A percentile compares a stretch with the other conserved stretches of the same genome.
Evolutionary conservation across 805 yeast species (phyloP).

Genomic region (Hyphopichia homilentoma): DNA sequence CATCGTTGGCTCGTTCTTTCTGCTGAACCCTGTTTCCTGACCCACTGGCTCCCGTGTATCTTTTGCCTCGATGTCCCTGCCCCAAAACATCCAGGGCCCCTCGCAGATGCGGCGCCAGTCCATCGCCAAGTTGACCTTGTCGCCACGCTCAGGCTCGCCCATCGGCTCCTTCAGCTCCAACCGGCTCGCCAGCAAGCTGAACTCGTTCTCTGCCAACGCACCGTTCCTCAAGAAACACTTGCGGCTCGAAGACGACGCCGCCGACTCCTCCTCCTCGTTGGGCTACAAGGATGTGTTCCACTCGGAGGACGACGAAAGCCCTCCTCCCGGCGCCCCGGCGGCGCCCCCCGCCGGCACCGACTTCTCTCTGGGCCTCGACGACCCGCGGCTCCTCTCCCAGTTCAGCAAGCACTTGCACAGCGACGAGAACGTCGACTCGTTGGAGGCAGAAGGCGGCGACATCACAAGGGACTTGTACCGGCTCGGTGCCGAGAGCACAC

Average conservation of each 20-base stretch:
- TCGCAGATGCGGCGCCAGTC: conserved; percentile 11
- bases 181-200: conserved; percentile 8
- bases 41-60: too few relatives aligned
- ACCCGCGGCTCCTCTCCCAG: conserved; percentile 28
- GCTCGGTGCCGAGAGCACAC: conserved; percentile 11
- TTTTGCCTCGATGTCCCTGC: conserved; percentile 8
- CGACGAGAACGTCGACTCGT: conserved; percentile 21
- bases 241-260: conserved; percentile 8
- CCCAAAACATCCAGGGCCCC: conserved; percentile 3
- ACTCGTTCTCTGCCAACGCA: conserved; percentile 12
- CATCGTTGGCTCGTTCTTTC: too few relatives aligned
- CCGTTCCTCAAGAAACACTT: conserved; percentile 15
- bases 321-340: conserved; percentile 5
- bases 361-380: conserved; percentile 20
- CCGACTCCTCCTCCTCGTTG: conserved; percentile 10
- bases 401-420: conserved; percentile 37
- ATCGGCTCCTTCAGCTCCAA: conserved; percentile 14
- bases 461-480: conserved; percentile 47
- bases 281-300: conserved; percentile 2
- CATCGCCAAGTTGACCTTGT: conserved; percentile 28
- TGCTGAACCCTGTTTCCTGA: too few relatives aligned
- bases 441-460: conserved; percentile 47
- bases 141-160: conserved; percentile 26
- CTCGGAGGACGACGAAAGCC: conserved; percentile 15
- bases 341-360: conserved; percentile 8